Conservation (phyloP, 78 protist species). For the Dictyostelium citrinum region DNA sequence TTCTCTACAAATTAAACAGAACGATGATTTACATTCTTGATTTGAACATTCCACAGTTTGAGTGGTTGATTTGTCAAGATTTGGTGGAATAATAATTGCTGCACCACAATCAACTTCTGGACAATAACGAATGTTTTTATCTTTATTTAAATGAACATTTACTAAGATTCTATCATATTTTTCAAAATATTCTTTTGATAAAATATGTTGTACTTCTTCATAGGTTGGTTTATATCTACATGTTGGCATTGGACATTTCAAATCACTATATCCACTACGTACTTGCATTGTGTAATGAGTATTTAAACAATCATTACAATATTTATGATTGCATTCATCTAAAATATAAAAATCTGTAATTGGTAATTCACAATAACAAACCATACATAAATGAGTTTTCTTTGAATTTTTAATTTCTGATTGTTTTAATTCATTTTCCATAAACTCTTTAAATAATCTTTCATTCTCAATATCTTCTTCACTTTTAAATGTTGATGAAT, state of each 20-base stretch:
- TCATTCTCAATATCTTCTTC: conserved; percentile 43
- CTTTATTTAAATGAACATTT: not conserved
- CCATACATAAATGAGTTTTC: conserved; percentile 8
- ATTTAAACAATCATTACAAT: conserved; percentile 15
- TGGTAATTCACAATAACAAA: conserved; percentile 30
- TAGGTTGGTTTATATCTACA: conserved; percentile 6
- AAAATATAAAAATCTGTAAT: conserved; percentile 48
- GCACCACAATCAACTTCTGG: conserved; percentile 14
- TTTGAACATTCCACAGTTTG: not conserved
- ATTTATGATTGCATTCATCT: conserved; percentile 69
- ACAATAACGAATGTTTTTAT: conserved; percentile 7
- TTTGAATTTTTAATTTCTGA: not conserved
- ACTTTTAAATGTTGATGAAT: not conserved
- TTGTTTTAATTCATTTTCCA: not conserved
- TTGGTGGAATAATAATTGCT: not conserved
- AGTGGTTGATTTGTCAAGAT: not conserved
- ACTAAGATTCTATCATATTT: conserved; percentile 12
- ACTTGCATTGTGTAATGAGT: not conserved
- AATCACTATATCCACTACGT: not conserved
- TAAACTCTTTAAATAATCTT: conserved; percentile 18
- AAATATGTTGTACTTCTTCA: conserved; percentile 39
- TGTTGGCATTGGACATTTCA: conserved; percentile 38
- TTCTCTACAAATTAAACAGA: conserved; percentile 45
- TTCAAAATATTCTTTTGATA: not conserved
- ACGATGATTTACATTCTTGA: not conserved